Evolutionary conservation across 2,329 filamentous ascomycete species (phyloP), one percentile per base, ranked within the genome.

Genomic region (Orbilia oligospora): DNA sequence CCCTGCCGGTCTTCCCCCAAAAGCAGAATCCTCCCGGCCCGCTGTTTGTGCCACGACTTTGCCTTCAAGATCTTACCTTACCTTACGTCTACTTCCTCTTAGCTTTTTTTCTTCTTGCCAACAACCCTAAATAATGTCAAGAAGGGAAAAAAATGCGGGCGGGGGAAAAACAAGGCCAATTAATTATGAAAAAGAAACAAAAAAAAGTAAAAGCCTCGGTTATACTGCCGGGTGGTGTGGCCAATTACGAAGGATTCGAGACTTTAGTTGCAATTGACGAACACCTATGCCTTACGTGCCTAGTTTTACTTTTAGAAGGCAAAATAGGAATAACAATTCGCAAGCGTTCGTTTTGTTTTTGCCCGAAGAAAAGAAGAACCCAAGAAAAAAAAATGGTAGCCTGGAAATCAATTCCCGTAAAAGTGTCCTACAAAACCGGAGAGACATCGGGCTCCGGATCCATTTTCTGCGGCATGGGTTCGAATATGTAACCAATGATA

Each of bases 181-280:
- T 24, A 20, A n/a, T 18, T 24, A 3, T 36, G 1, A 36, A n/a
- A 33, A 38, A 58, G 10, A 12, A 44, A 41, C 3, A 24, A 61
- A 61, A 22, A 61, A n/a, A 61, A 16, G 18, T 24, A 10, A 24
- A 22, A 61, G 56, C 56, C 56, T 61, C 56, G 56, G 56, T 20
- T 36, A 58, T 30, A 41, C 36, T 16, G 53, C 20, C 56, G 20
- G 36, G 3, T 14, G 20, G 10, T 65, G 71, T 76, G 72, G 72
- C 72, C 72, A 76, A 76, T 66, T 68, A 65, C 72, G 58, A 65
- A 76, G 53, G 24, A 46, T 73, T 73, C 61, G 27, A 73, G 70
- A 41, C 55, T 22, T 33, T 58, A 30, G 6, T 30, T 30, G 27
- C 27, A 30, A 6, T 30, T n/a, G n/a, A n/a, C n/a, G n/a, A n/a